Evolutionary conservation across 495 filamentous ascomycete species (phyloP).

Genomic region (Aspergillus asperescens): DNA sequence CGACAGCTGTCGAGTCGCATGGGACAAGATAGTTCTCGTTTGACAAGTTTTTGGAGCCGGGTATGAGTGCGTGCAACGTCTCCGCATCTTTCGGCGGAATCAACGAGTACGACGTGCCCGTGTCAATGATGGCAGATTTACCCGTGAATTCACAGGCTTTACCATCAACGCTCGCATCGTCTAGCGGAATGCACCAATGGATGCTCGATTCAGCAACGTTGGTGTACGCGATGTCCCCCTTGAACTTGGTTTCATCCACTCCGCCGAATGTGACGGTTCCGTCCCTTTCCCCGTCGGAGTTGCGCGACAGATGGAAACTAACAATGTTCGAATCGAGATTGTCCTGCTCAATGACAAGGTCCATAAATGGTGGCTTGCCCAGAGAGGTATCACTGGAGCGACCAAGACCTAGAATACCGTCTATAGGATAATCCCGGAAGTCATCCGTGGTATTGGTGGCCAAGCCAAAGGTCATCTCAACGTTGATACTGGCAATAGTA

Average conservation of each 20-base stretch:
- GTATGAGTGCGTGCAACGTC: slow-evolving; percentile 59
- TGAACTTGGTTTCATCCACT: slow-evolving; percentile 58
- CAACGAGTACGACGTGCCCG: slow-evolving; percentile 72
- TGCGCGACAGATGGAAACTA: slow-evolving; percentile 60
- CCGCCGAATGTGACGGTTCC: slow-evolving; percentile 75
- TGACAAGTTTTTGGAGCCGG: slow-evolving; percentile 42
- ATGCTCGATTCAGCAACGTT: slow-evolving; percentile 31
- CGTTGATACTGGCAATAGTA: slow-evolving; percentile 56
- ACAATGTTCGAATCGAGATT: slow-evolving; percentile 60
- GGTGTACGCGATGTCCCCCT: slow-evolving; percentile 61
- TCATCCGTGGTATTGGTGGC: slow-evolving; percentile 60
- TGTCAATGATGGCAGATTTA: slow-evolving; percentile 67
- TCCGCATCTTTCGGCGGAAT: slow-evolving; percentile 60
- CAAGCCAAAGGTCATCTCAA: slow-evolving; percentile 62
- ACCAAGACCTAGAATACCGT: slow-evolving; percentile 81
- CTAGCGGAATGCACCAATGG: slow-evolving; percentile 65
- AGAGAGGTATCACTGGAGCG: slow-evolving; percentile 40
- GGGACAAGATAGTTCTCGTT: slow-evolving; percentile 62
- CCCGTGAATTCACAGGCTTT: slow-evolving; percentile 44
- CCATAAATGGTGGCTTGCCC: slow-evolving; percentile 57
- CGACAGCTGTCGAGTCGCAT: slow-evolving; percentile 53
- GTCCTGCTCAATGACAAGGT: slow-evolving; percentile 51
- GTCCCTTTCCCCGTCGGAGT: slow-evolving; percentile 57
- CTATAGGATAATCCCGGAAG: slow-evolving; percentile 71
- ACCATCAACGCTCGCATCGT: slow-evolving; percentile 55